A percentile compares a stretch with the other conserved stretches of the same genome.
These are phyloP conservation scores for Suhomyces taliae DNA, from an alignment of 1,139 yeast genomes.

Conservation along the genomic window DNA sequence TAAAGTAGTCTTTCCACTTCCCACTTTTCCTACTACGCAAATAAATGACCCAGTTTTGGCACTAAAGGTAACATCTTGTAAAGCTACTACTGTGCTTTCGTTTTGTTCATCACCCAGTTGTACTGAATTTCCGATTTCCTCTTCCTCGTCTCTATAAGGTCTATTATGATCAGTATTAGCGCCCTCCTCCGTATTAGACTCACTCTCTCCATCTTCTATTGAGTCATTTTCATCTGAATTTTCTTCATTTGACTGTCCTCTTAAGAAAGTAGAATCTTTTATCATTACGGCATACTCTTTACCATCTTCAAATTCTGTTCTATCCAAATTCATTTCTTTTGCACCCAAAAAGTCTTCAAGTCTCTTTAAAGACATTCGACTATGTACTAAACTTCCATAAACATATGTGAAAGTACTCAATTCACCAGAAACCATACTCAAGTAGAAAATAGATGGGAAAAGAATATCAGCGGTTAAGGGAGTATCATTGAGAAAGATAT, in stretches of 20 bases:
- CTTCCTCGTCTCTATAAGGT: constrained; percentile 16
- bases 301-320: constrained; percentile 3
- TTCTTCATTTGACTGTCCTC: constrained; percentile 16
- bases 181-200: too few species aligned
- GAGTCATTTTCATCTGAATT: neutral
- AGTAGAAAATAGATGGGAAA: too few species aligned
- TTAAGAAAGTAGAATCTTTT: constrained; percentile 21
- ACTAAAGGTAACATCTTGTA: constrained; percentile 49
- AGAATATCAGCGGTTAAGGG: constrained; percentile 19
- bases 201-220: too few species aligned
- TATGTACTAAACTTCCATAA: constrained; percentile 19
- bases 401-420: constrained; percentile 18
- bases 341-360: constrained; percentile 21
- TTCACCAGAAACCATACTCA: too few species aligned
- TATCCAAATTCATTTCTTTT: constrained; percentile 19
- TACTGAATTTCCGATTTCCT: constrained; percentile 20
- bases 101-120: neutral
- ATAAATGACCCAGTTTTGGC: constrained; percentile 64
- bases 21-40: constrained; percentile 79
- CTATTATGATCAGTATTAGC: too few species aligned
- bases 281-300: constrained; percentile 15
- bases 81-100: constrained; percentile 34
- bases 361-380: constrained; percentile 22
- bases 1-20: constrained; percentile 74
- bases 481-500: constrained; percentile 7